Base-by-base conservation (phyloP, 306 rosid genomes). In the Acmispon strigosus region DNA sequence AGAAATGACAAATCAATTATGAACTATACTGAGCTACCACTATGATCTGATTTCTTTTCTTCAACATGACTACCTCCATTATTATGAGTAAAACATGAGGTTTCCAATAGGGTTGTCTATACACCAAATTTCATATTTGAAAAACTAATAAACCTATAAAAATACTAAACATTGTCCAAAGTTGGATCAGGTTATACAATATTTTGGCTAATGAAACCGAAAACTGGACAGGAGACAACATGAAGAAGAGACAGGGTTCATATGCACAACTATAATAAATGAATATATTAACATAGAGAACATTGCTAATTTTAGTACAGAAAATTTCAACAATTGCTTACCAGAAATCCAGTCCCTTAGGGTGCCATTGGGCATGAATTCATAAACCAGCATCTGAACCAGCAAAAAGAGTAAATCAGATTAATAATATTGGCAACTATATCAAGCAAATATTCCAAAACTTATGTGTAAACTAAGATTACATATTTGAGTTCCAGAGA, bases 341-440 rank as follows among this genome's bases (percentile, higher is more conserved):
- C 97, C 96, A 62, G 87, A 82, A 72, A 93, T 84, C 93, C 90
- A 87, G 70, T 90, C 91, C 76, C 94, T 82, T 70, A 93, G 74
- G 66, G 88, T 93, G 37, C 98, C 97, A 67, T 90, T 93, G 27
- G 94, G 86, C 96, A 93, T 84, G 71, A 88, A 93, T 75, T 93
- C 94, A 29, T 93, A 93, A 71, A 93, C 92, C 85, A 93, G 81
- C 90, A 93, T 90, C 98, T 92, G 91, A 76, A 71, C 53, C 64
- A 80, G 66, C 78, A 73, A 44, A 72, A 73, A 57, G 24, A 42
- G 70, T 42, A 42, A 14, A 59, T 75, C 48, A 83, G 86, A 71
- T 62, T 47, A 19, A 62, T 61, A 34, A 44, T 53, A 14, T 27
- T n/a, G 66, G 45, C 50, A 53, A 44, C 5, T 43, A 24, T 60